Percentiles rank a stretch among this genome's conserved stretches.
phyloP scores from a whole-genome alignment of 2,329 filamentous ascomycete genomes.

The Talaromyces marneffei region DNA sequence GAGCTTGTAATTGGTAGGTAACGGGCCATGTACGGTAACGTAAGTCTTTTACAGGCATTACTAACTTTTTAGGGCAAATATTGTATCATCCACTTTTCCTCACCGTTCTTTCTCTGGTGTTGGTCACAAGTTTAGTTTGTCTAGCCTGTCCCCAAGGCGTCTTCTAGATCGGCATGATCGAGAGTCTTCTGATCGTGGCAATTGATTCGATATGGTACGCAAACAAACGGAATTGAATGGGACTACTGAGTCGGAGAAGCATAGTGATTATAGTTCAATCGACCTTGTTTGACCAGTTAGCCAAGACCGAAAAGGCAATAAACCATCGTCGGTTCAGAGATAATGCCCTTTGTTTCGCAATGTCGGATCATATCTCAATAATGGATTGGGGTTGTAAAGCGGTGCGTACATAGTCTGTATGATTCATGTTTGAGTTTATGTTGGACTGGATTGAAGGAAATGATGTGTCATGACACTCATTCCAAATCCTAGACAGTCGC shows the following conservation, averaged over 20 bases:
- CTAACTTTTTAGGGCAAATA: neutral
- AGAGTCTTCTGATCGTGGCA: neutral
- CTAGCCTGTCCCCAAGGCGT: neutral
- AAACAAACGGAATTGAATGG: neutral
- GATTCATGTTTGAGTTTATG: neutral
- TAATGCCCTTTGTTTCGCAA: conserved; percentile 1
- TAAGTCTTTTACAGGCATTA: neutral
- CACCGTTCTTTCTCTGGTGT: conserved; percentile 1
- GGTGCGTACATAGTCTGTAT: too few species aligned
- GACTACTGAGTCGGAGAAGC: neutral
- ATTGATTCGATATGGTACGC: neutral
- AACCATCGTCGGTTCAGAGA: neutral
- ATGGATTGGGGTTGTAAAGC: neutral
- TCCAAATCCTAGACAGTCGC: neutral
- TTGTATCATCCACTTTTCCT: neutral
- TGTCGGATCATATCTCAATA: neutral
- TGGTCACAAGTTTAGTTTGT: neutral
- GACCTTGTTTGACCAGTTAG: neutral
- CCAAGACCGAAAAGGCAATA: neutral
- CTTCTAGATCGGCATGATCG: conserved; percentile 1
- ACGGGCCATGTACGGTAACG: neutral
- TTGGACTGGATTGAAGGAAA: neutral
- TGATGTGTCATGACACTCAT: conserved; percentile 2
- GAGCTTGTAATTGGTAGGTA: neutral
- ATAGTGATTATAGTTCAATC: neutral